phyloP scores from a whole-genome alignment of 331 rosid genomes.

The Quercus tomentella region DNA sequence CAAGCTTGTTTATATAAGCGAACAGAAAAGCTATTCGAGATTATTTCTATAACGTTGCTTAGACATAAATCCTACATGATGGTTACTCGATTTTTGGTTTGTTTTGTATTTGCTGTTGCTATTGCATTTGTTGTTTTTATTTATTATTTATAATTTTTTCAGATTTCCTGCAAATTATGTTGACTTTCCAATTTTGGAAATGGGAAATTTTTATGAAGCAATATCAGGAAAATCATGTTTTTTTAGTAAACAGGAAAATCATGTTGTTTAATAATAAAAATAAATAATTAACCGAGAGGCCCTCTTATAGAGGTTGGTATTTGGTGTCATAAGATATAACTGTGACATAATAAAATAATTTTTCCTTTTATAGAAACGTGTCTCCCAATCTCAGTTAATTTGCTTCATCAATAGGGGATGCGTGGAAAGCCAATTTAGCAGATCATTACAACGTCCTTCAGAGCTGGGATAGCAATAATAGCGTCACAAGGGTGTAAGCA shows the following conservation, averaged over 20 bases:
- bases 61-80: not conserved
- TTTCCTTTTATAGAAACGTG: too few relatives aligned
- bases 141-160: too few relatives aligned
- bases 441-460: slow-evolving; percentile 23
- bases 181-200: too few relatives aligned
- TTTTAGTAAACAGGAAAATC: too few relatives aligned
- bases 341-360: too few relatives aligned
- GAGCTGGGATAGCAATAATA: slow-evolving; percentile 20
- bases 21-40: not conserved
- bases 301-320: too few relatives aligned
- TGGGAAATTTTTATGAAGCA: too few relatives aligned
- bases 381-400: not conserved
- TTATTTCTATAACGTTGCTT: not conserved
- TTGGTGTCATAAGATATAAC: too few relatives aligned
- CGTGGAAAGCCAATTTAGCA: slow-evolving; percentile 13
- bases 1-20: not conserved
- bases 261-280: too few relatives aligned
- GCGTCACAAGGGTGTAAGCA: slow-evolving; percentile 21
- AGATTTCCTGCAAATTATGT: not conserved
- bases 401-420: slow-evolving; percentile 12
- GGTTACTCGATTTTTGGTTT: not conserved
- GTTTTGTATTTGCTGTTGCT: not conserved
- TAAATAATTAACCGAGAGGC: too few relatives aligned
- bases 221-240: too few relatives aligned
- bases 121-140: slow-evolving; percentile 13